These are phyloP conservation scores for Choricystis sp. DNA, from an alignment of 139 green algal genomes.

Conservation along the genomic window DNA sequence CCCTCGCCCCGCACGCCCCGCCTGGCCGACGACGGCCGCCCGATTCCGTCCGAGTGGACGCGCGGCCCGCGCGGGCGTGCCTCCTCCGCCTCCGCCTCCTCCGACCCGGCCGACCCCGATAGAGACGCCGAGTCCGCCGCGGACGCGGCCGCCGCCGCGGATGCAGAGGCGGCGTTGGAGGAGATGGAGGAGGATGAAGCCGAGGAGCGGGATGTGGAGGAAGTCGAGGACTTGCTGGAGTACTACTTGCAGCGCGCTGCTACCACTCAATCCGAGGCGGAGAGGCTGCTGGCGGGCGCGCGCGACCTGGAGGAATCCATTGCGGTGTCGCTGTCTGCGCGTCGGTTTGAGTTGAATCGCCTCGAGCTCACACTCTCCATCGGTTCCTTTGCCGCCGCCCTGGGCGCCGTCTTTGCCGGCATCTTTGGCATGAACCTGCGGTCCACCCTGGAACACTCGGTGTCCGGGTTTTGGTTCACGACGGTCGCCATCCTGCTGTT, in stretches of 20 bases:
- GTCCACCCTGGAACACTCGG: slow-evolving; percentile 48
- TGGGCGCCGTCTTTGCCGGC: slow-evolving; percentile 69
- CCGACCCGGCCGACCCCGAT: too few relatives aligned
- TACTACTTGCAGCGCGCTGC: slow-evolving; percentile 81
- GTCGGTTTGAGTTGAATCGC: slow-evolving; percentile 72
- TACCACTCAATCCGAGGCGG: slow-evolving; percentile 49
- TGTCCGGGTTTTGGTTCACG: slow-evolving; percentile 68
- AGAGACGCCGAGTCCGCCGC: neutral
- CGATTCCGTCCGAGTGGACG: slow-evolving; percentile 15
- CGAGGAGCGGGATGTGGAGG: slow-evolving; percentile 41
- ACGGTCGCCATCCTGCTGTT: slow-evolving; percentile 52
- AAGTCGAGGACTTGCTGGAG: slow-evolving; percentile 84
- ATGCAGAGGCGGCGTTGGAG: neutral
- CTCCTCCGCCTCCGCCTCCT: neutral
- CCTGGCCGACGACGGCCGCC: slow-evolving; percentile 8
- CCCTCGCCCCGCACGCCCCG: neutral
- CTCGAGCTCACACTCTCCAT: slow-evolving; percentile 82
- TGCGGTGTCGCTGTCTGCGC: slow-evolving; percentile 56
- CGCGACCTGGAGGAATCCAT: slow-evolving; percentile 86
- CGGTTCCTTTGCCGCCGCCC: slow-evolving; percentile 66
- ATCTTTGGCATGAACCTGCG: slow-evolving; percentile 74
- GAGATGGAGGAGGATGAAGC: slow-evolving; percentile 8
- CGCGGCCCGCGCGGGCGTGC: too few relatives aligned
- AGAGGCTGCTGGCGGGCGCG: slow-evolving; percentile 55
- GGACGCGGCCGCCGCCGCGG: neutral